A percentile compares a stretch with the other conserved stretches of the same genome.
These are phyloP conservation scores for Tetrahymena malaccensis DNA, from an alignment of 73 alveolate genomes.

Conservation along the genomic window DNA sequence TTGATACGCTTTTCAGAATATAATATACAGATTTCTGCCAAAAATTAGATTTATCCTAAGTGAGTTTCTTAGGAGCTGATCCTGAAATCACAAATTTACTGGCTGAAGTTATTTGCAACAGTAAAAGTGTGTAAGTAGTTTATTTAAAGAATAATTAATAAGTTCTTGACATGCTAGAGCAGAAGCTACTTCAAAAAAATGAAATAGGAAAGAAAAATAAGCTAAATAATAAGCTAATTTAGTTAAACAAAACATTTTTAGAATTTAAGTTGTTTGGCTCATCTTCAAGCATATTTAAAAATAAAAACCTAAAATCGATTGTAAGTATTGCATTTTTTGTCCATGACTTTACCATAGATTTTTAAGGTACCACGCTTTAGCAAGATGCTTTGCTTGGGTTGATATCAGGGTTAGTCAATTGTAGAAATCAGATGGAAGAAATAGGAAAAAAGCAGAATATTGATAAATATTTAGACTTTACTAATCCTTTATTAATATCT, in stretches of 20 bases:
- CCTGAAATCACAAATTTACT: background rate
- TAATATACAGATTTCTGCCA: background rate
- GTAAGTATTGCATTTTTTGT: background rate
- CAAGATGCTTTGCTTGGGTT: background rate
- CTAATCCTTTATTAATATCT: background rate
- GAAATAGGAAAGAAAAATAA: background rate
- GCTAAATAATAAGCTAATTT: background rate
- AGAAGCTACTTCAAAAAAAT: background rate
- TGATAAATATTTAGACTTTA: background rate
- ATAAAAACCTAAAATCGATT: background rate
- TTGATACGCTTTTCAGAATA: background rate
- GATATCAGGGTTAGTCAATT: background rate
- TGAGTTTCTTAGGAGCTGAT: background rate
- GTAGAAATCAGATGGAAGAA: background rate
- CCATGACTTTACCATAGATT: background rate
- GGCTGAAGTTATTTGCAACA: background rate
- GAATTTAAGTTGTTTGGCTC: background rate
- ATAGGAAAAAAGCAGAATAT: background rate
- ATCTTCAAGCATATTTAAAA: background rate
- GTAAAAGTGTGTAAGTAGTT: background rate
- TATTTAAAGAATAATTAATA: background rate
- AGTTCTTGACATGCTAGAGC: background rate
- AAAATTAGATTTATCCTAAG: background rate
- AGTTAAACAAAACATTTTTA: background rate
- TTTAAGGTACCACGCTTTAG: background rate